These are phyloP conservation scores for Melampsora americana DNA, from an alignment of 1,284 basidiomycete species.

Conservation along the genomic window DNA sequence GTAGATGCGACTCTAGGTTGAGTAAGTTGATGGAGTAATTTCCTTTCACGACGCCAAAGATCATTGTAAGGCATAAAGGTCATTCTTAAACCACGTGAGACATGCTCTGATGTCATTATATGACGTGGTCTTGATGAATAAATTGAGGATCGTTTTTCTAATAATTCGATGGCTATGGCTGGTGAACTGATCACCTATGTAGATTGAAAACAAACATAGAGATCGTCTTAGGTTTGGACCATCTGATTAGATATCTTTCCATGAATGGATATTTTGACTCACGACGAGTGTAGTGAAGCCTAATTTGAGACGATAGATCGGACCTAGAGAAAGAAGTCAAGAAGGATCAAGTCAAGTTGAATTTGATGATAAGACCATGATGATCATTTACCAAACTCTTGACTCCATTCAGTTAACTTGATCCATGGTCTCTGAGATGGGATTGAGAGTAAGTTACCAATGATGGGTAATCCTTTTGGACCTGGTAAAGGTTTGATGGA, in stretches of 20 bases:
- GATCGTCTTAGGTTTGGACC: background rate
- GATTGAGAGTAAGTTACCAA: constrained; percentile 49
- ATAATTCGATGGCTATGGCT: constrained; percentile 50
- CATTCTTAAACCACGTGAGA: constrained; percentile 49
- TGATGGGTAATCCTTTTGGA: constrained; percentile 43
- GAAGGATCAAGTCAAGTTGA: background rate
- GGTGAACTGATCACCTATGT: constrained; percentile 47
- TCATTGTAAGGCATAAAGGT: constrained; percentile 52
- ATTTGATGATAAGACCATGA: no score
- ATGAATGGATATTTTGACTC: background rate
- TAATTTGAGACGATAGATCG: constrained; percentile 50
- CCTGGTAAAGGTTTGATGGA: constrained; percentile 1
- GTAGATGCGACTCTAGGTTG: constrained; percentile 48
- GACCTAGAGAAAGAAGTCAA: constrained; percentile 44
- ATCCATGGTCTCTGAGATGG: constrained; percentile 48
- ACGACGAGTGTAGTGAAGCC: constrained; percentile 47
- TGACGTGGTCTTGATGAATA: constrained; percentile 50
- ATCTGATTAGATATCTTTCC: background rate
- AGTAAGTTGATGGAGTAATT: constrained; percentile 49
- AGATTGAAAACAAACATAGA: background rate
- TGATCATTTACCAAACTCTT: constrained; percentile 45
- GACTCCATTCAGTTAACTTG: constrained; percentile 48
- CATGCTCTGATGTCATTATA: constrained; percentile 51
- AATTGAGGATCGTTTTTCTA: constrained; percentile 51
- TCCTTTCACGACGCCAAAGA: constrained; percentile 49